Evolutionary conservation across 148 eudicot genomes (phyloP), one percentile per base, ranked within the genome.

Genomic region (Mesembryanthemum crystallinum): DNA sequence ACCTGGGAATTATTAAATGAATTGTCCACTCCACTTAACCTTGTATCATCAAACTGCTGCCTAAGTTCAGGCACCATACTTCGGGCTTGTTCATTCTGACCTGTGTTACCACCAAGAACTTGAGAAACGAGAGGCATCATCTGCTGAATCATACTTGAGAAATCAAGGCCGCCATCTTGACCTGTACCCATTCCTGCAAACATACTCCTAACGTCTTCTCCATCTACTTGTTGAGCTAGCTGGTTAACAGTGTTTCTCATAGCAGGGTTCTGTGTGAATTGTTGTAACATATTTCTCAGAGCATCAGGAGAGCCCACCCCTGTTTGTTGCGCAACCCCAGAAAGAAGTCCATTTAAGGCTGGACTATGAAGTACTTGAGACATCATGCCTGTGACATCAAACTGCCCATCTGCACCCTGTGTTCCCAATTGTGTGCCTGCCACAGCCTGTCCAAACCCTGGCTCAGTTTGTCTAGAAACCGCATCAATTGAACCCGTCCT

Each of bases 121-220:
- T 89, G 91, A 79, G 98, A 88, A 72, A 95, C 98, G 81, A 95
- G 80, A 58, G 98, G 98, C 98, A 95, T 89, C 98, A 92, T 92
- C 82, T 95, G 97, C 73, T 92, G 98, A 81, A 95, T 66, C 99
- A 95, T 90, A 37, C 91, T 85, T 37, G 96, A 87, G 66, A 92
- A 78, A 82, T 92, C 94, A 78, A 92, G 18, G 64, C 90, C 88
- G 57, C 92, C 96, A 73, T 85, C 92, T 61, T 73, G 87, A 43
- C 89, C 89, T 1, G 83, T 54, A 52, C 88, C 91, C 32, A 77
- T 23, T 65, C 91, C 96, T 18, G 85, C 72, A 75, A 95, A 80
- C 92, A 89, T 82, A 79, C 75, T 79, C 39, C 90, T 89, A 68
- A 90, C 32, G 71, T 91, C 97, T 32, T 85, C 87, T 71, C 74